Percentiles rank a stretch among this genome's conserved stretches.
phyloP scores from a whole-genome alignment of 1,284 basidiomycete species.

The Malassezia restricta region DNA sequence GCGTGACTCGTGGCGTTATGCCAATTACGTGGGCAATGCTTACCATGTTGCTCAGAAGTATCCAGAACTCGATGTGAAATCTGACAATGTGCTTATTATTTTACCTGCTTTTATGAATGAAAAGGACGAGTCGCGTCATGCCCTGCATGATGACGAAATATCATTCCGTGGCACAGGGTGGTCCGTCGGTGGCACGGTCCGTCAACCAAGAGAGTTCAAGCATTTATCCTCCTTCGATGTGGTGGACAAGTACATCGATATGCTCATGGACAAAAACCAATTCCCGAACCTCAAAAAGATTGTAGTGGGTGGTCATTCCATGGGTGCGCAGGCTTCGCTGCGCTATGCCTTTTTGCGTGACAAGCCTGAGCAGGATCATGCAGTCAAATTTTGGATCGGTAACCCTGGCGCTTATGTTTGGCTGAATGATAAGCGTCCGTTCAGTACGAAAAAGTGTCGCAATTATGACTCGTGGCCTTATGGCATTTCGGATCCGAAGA shows the following conservation, averaged over 20 bases:
- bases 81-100: constrained; percentile 26
- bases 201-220: constrained; percentile 18
- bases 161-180: constrained; percentile 29
- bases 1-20: constrained; percentile 39
- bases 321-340: constrained; percentile 32
- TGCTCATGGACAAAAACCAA: constrained; percentile 23
- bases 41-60: constrained; percentile 9
- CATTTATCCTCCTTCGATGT: constrained; percentile 25
- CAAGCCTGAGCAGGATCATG: constrained; percentile 22
- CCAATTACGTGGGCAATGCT: constrained; percentile 30
- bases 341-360: constrained; percentile 33
- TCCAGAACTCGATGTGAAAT: constrained; percentile 14
- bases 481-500: constrained; percentile 15
- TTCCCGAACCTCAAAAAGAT: constrained; percentile 35
- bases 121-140: constrained; percentile 21
- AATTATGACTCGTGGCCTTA: constrained; percentile 28
- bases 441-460: constrained; percentile 16
- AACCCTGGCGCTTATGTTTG: constrained; percentile 19
- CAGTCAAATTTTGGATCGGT: constrained; percentile 19
- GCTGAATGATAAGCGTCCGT: not conserved
- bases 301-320: constrained; percentile 38
- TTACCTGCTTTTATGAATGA: constrained; percentile 33
- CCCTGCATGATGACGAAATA: constrained; percentile 22
- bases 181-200: constrained; percentile 25
- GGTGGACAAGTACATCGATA: constrained; percentile 31